These are phyloP conservation scores for Boletus insuetus DNA, from an alignment of 768 basidiomycete genomes.

Conservation along the genomic window DNA sequence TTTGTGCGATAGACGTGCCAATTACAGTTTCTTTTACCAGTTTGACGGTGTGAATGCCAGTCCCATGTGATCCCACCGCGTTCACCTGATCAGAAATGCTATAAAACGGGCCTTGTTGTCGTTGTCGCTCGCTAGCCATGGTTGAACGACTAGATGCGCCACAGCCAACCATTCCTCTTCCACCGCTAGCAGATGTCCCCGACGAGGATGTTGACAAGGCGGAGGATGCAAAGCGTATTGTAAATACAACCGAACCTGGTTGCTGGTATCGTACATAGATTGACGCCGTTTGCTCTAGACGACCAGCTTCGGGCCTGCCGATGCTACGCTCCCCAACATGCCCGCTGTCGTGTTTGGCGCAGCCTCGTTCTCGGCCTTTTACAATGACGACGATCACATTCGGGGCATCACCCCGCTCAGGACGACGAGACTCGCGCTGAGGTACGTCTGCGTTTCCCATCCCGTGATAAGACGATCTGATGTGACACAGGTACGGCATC, in stretches of 20 bases:
- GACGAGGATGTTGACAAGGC: slow-evolving; percentile 43
- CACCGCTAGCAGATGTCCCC: slow-evolving; percentile 38
- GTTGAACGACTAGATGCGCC: slow-evolving; percentile 40
- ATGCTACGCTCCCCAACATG: slow-evolving; percentile 32
- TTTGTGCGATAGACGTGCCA: slow-evolving; percentile 22
- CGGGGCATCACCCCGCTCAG: slow-evolving; percentile 56
- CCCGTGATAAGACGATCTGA: not conserved
- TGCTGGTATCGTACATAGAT: not conserved
- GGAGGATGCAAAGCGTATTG: slow-evolving; percentile 32
- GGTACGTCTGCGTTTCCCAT: slow-evolving; percentile 41
- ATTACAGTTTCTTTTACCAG: slow-evolving; percentile 9
- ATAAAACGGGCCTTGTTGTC: not conserved
- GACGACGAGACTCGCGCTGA: slow-evolving; percentile 69
- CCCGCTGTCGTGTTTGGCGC: slow-evolving; percentile 68
- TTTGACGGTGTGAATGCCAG: not conserved
- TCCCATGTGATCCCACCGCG: slow-evolving; percentile 2
- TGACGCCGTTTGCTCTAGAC: slow-evolving; percentile 24
- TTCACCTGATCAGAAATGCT: not conserved
- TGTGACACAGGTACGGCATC: slow-evolving; percentile 65
- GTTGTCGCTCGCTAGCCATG: slow-evolving; percentile 26
- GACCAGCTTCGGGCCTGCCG: slow-evolving; percentile 28
- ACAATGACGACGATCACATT: slow-evolving; percentile 61
- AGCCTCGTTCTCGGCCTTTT: slow-evolving; percentile 63
- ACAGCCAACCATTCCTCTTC: slow-evolving; percentile 40
- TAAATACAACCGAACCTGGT: slow-evolving; percentile 20